Conservation (phyloP, 768 basidiomycete genomes). For the Mycena capillaripes region DNA sequence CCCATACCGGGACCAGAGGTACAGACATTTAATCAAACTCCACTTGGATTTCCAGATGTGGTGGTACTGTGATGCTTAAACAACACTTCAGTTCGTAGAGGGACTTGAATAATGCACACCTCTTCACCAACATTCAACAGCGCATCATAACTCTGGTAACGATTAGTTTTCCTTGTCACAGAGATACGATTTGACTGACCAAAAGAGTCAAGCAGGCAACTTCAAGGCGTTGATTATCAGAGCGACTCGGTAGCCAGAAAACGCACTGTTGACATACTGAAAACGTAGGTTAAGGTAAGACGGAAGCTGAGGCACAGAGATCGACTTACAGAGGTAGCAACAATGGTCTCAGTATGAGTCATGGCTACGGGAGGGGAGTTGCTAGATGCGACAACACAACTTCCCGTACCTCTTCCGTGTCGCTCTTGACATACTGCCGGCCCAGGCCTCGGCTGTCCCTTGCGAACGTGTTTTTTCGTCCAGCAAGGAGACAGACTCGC, state of each 20-base stretch:
- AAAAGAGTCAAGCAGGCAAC: background rate
- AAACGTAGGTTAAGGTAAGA: background rate
- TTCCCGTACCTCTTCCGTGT: too few relatives aligned
- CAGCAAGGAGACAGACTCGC: too few relatives aligned
- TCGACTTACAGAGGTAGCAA: background rate
- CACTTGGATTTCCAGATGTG: too few relatives aligned
- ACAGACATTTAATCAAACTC: too few relatives aligned
- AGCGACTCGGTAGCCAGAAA: background rate
- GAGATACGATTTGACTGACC: background rate
- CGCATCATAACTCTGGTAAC: background rate
- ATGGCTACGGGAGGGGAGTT: background rate
- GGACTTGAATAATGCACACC: background rate
- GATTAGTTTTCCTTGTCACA: background rate
- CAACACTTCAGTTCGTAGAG: background rate
- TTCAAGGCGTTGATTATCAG: background rate
- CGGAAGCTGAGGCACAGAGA: background rate
- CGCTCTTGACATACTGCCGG: too few relatives aligned
- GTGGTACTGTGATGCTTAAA: background rate
- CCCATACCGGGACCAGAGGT: too few relatives aligned
- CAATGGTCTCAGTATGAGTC: background rate
- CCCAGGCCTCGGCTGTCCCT: too few relatives aligned
- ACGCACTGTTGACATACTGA: slow-evolving; percentile 2
- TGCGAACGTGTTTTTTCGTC: too few relatives aligned
- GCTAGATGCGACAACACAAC: too few relatives aligned
- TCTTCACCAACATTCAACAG: background rate